Evolutionary conservation across 2,329 filamentous ascomycete genomes (phyloP).

Genomic region (Hymenoscyphus fraxineus): DNA sequence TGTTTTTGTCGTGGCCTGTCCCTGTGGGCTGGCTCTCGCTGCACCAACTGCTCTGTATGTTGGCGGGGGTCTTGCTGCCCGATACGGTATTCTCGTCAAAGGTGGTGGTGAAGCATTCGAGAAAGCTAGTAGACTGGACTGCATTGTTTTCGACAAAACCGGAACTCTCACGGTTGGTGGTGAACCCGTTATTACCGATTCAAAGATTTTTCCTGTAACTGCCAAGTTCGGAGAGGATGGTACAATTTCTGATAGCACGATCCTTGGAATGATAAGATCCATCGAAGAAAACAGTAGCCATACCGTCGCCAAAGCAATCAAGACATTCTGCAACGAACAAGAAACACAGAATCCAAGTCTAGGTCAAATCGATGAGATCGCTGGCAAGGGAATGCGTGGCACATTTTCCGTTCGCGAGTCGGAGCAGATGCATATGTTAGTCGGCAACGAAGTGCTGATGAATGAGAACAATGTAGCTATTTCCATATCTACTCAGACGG

Average conservation of each 20-base stretch:
- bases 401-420: slow-evolving; percentile 38
- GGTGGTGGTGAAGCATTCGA: slow-evolving; percentile 58
- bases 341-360: slow-evolving; percentile 35
- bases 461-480: slow-evolving; percentile 43
- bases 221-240: slow-evolving; percentile 4
- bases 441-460: slow-evolving; percentile 74
- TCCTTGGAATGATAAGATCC: slow-evolving; percentile 54
- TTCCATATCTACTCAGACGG: slow-evolving; percentile 33
- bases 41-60: slow-evolving; percentile 58
- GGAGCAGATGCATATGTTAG: slow-evolving; percentile 46
- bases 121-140: slow-evolving; percentile 51
- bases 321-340: slow-evolving; percentile 52
- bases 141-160: slow-evolving; percentile 58
- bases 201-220: slow-evolving; percentile 24
- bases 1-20: slow-evolving; percentile 58
- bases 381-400: slow-evolving; percentile 68
- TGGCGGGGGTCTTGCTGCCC: slow-evolving; percentile 53
- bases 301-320: slow-evolving; percentile 68
- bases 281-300: slow-evolving; percentile 72
- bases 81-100: slow-evolving; percentile 54
- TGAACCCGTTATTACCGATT: slow-evolving; percentile 60
- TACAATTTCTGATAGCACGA: slow-evolving; percentile 17
- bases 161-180: slow-evolving; percentile 58
- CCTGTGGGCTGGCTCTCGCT: slow-evolving; percentile 57
- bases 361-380: slow-evolving; percentile 57